phyloP scores from a whole-genome alignment of 2,329 filamentous ascomycete genomes.

The Metarhizium brunneum region DNA sequence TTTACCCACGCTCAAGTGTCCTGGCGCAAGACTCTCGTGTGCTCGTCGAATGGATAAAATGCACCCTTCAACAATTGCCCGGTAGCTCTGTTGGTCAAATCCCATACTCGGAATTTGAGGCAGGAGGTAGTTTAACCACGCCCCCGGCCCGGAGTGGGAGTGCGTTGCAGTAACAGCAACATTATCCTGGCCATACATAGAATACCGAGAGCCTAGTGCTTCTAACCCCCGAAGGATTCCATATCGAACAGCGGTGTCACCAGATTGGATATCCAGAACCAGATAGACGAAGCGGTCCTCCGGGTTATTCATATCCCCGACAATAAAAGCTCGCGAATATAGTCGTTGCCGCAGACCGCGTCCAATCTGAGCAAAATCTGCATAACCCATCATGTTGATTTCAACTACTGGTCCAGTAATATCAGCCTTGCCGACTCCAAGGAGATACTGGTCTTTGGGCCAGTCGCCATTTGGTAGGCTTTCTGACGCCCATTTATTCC shows the following conservation, averaged over 20 bases:
- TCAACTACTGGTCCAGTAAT: slow-evolving; percentile 70
- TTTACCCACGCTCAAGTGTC: slow-evolving; percentile 56
- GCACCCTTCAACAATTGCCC: slow-evolving; percentile 78
- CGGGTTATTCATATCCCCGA: slow-evolving; percentile 57
- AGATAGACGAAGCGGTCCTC: slow-evolving; percentile 74
- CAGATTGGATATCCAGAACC: slow-evolving; percentile 75
- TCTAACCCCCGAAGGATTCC: slow-evolving; percentile 68
- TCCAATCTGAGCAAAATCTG: slow-evolving; percentile 68
- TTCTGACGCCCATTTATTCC: slow-evolving; percentile 9
- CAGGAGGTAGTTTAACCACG: slow-evolving; percentile 85
- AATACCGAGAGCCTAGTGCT: slow-evolving; percentile 60
- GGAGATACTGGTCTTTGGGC: slow-evolving; percentile 27
- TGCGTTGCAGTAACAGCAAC: slow-evolving; percentile 87
- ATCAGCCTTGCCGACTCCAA: slow-evolving; percentile 45
- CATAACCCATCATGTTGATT: slow-evolving; percentile 85
- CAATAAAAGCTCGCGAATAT: slow-evolving; percentile 79
- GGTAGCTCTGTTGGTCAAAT: slow-evolving; percentile 77
- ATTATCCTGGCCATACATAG: slow-evolving; percentile 63
- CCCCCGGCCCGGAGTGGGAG: slow-evolving; percentile 80
- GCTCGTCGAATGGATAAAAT: slow-evolving; percentile 70
- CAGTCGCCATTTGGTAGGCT: slow-evolving; percentile 7
- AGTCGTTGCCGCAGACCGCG: slow-evolving; percentile 75
- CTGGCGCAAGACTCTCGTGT: slow-evolving; percentile 48
- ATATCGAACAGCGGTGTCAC: slow-evolving; percentile 78
- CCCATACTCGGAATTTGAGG: slow-evolving; percentile 82